Evolutionary conservation across 225 moss, liverwort and hornwort genomes (phyloP), one percentile per base, ranked within the genome.

Genomic region (Asterella californica): DNA sequence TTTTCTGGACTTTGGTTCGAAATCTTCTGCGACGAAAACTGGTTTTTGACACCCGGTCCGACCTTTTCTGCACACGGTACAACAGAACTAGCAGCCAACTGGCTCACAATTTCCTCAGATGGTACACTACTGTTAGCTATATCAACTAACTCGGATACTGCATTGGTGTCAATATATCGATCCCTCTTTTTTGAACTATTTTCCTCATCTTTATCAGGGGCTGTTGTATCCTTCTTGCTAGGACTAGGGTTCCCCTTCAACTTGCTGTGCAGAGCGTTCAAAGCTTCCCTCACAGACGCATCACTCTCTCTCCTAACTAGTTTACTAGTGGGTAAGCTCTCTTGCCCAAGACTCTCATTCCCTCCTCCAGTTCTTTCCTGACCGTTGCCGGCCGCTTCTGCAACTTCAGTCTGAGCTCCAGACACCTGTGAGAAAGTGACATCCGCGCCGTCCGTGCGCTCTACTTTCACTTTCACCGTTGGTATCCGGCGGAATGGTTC

Each of bases 401-500:
- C 27, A 18, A 54, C 27, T 17, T 79, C 60, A 71, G 71, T 54
- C 76, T 78, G 80, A 61, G 69, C 83, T 80, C 86, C 74, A 74
- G 78, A 32, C 57, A 60, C 81, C 76, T 74, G 76, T 59, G 81
- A 78, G 47, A 79, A 62, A 79, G 70, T 83, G 48, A 82, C 79
- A 63, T 85, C 78, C 78, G 79, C 79, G 82, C 77, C 78, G 54
- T 85, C 89, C 75, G 86, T 72, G 7, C 21, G 3, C 75, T 75
- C 75, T 76, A 86, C 88, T 72, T 86, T 84, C 74, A 90, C 90
- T 88, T 97, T 97, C 46, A 88, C 83, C 59, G 87, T 85, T 65
- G 82, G 73, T 49, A 80, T 59, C 69, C 97, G 84, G 84, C 93
- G 91, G 82, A 99, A 99, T 2, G 97, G 97, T 83, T 93, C 95